phyloP scores from a whole-genome alignment of 129 eudicot genomes.

The Flaveria bidentis region DNA sequence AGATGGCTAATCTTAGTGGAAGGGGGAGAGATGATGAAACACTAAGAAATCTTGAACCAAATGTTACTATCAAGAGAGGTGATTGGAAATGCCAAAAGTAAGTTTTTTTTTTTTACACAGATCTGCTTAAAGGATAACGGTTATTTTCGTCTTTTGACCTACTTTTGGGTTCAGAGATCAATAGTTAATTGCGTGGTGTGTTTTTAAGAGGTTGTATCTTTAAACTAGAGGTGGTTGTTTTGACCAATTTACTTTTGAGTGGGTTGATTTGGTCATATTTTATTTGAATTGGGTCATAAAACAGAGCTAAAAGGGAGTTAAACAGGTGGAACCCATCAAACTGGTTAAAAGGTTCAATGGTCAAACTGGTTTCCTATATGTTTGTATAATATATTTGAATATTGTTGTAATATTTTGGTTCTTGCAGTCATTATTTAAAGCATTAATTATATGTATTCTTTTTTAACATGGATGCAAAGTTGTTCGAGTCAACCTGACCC shows the following conservation, averaged over 20 bases:
- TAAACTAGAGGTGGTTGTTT: not conserved
- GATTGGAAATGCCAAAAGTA: slow-evolving; percentile 93
- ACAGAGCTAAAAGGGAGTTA: not conserved
- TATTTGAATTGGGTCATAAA: not conserved
- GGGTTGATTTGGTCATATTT: not conserved
- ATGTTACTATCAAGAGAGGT: slow-evolving; percentile 74
- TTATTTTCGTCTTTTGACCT: not conserved
- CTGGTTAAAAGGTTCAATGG: not conserved
- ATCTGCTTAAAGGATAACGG: not conserved
- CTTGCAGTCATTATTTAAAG: no score
- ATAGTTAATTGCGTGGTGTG: not conserved
- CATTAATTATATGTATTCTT: no score
- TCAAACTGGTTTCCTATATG: not conserved
- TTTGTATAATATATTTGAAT: no score
- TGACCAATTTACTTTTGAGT: not conserved
- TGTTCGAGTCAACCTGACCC: not conserved
- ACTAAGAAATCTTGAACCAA: slow-evolving; percentile 45
- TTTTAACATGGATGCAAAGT: no score
- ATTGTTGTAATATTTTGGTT: no score
- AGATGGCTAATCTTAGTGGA: slow-evolving; percentile 45
- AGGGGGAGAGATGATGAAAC: slow-evolving; percentile 39
- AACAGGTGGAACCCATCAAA: not conserved
- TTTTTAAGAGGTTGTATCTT: not conserved
- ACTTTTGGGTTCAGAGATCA: not conserved
- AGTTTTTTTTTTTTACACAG: slow-evolving; percentile 27